Percentiles rank a stretch among this genome's conserved stretches.
Conservation (phyloP, 257 asterid genomes). For the Plectranthus barbatus region DNA sequence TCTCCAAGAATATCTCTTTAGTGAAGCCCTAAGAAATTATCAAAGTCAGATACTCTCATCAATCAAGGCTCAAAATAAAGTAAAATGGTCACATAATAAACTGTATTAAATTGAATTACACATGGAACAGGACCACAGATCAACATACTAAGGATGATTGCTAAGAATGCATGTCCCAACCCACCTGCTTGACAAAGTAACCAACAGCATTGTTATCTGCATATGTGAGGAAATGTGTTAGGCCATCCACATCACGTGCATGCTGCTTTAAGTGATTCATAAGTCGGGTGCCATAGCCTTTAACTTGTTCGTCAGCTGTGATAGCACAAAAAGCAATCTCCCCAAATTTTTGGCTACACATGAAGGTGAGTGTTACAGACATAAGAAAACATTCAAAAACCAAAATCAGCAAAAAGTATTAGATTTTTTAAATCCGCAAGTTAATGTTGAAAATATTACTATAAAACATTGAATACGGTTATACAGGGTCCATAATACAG, state of each 20-base stretch:
- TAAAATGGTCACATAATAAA: no score
- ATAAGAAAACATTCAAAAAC: neutral
- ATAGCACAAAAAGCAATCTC: conserved; percentile 99
- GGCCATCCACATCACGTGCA: conserved; percentile 94
- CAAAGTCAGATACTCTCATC: conserved; percentile 17
- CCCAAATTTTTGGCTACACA: conserved; percentile 87
- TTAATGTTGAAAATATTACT: neutral
- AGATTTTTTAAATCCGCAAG: no score
- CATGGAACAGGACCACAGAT: no score
- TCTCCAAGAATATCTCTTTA: conserved; percentile 89
- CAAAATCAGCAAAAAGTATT: neutral
- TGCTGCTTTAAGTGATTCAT: conserved; percentile 96
- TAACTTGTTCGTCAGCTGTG: conserved; percentile 95
- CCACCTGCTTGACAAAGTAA: conserved; percentile 95
- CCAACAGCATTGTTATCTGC: conserved; percentile 99
- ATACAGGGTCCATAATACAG: neutral
- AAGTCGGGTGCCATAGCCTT: conserved; percentile 96
- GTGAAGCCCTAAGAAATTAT: conserved; percentile 68
- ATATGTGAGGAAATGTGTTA: conserved; percentile 93
- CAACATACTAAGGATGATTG: neutral
- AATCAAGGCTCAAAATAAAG: no score
- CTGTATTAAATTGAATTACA: no score
- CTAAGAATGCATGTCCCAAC: conserved; percentile 5
- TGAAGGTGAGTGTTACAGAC: conserved; percentile 11
- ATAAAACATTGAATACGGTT: conserved; percentile 1